Percentiles rank a stretch among this genome's conserved stretches.
Evolutionary conservation across 345 rosid genomes (phyloP).

Genomic region (Ricinus communis): DNA sequence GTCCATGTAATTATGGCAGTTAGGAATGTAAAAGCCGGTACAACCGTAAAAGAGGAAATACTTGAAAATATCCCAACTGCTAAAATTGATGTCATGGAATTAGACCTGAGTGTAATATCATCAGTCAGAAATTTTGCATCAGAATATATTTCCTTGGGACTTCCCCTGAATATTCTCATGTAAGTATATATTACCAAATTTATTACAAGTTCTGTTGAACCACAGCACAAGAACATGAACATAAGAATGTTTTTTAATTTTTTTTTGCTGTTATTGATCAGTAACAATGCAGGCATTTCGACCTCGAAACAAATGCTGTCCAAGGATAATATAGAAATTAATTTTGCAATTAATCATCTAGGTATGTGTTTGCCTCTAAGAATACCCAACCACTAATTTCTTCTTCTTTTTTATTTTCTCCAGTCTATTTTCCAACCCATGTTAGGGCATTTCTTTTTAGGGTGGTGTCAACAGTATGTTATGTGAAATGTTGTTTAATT

Average conservation of each 20-base stretch:
- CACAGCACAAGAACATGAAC: too few species aligned
- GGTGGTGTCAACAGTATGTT: too few species aligned
- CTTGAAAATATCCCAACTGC: constrained; percentile 18
- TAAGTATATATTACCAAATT: constrained; percentile 12
- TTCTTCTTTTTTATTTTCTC: too few species aligned
- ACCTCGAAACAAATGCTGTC: constrained; percentile 48
- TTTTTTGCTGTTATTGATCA: constrained; percentile 42
- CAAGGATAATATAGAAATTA: constrained; percentile 50
- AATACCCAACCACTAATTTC: too few species aligned
- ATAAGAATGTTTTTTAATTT: background rate
- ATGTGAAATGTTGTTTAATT: too few species aligned
- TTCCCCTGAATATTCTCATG: constrained; percentile 31
- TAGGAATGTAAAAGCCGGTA: constrained; percentile 16
- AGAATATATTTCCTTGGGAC: constrained; percentile 10
- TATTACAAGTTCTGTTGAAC: too few species aligned
- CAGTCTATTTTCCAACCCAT: too few species aligned
- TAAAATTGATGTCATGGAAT: constrained; percentile 29
- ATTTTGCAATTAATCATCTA: constrained; percentile 57
- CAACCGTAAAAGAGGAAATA: constrained; percentile 19
- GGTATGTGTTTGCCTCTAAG: too few species aligned
- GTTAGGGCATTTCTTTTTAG: too few species aligned
- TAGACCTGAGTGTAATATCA: constrained; percentile 20
- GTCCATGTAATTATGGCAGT: constrained; percentile 9
- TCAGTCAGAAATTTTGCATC: constrained; percentile 24
- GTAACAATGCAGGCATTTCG: constrained; percentile 69